A percentile compares a stretch with the other conserved stretches of the same genome.
These are phyloP conservation scores for Zea luxurians DNA, from an alignment of 176 grass and related monocot species.

Conservation along the genomic window DNA sequence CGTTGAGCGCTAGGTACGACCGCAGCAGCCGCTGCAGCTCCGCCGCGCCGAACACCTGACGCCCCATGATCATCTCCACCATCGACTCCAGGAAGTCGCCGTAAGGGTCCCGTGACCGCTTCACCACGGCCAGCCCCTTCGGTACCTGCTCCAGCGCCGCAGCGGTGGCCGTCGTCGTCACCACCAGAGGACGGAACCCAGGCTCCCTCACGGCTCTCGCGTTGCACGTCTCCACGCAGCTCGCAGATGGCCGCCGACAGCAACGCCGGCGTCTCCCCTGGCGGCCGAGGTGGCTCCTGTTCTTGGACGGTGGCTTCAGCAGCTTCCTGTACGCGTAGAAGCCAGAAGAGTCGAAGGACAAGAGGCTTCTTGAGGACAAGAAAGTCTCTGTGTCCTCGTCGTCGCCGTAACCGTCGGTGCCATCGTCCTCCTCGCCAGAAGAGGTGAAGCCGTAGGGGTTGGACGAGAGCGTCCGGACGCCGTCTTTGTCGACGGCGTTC, in stretches of 20 bases:
- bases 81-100: conserved; percentile 83
- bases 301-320: not conserved
- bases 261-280: not conserved
- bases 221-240: conserved; percentile 49
- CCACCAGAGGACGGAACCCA: conserved; percentile 54
- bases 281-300: not conserved
- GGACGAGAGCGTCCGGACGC: conserved; percentile 32
- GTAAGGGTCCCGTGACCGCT: conserved; percentile 84
- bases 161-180: not conserved
- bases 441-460: conserved; percentile 72
- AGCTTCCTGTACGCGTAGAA: conserved; percentile 43
- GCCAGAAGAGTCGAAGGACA: conserved; percentile 64
- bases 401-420: not conserved
- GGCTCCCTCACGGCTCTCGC: conserved; percentile 38
- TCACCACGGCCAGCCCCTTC: conserved; percentile 69
- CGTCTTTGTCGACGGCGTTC: not conserved
- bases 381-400: conserved; percentile 54
- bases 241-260: conserved; percentile 1
- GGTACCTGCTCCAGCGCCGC: conserved; percentile 47
- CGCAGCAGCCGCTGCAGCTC: conserved; percentile 86
- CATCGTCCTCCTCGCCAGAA: conserved; percentile 35
- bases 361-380: conserved; percentile 68
- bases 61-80: conserved; percentile 90
- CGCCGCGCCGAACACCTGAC: conserved; percentile 68
- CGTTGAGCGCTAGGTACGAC: conserved; percentile 86